Percentiles rank a stretch among this genome's conserved stretches.
phyloP scores from a whole-genome alignment of 768 basidiomycete species.

The Termitomyces sp. region DNA sequence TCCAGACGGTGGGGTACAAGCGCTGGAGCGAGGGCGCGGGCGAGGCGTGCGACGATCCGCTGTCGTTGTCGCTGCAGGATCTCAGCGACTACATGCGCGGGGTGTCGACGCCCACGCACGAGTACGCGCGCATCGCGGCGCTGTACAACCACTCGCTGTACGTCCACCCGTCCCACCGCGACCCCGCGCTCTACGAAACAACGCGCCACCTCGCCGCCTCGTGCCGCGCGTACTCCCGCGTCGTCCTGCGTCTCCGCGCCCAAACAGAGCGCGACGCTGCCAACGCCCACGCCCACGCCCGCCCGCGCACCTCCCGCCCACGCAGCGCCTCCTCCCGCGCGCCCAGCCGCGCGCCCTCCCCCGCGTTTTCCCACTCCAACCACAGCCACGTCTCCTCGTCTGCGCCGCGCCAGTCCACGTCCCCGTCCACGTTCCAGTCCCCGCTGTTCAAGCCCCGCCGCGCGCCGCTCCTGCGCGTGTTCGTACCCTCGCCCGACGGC shows the following conservation, averaged over 20 bases:
- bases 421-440: conserved; percentile 43
- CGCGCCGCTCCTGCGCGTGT: conserved; percentile 74
- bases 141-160: conserved; percentile 49
- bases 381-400: conserved; percentile 16
- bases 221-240: conserved; percentile 73
- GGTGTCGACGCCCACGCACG: conserved; percentile 69
- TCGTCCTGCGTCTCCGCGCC: conserved; percentile 70
- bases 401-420: not conserved
- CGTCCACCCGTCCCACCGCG: conserved; percentile 36
- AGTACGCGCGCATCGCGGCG: conserved; percentile 59
- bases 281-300: conserved; percentile 20
- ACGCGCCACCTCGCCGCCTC: conserved; percentile 54
- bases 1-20: conserved; percentile 67
- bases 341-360: conserved; percentile 68
- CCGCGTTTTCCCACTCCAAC: conserved; percentile 46
- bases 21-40: too few relatives aligned
- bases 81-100: conserved; percentile 77
- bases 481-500: conserved; percentile 82
- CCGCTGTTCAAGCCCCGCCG: conserved; percentile 57
- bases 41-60: conserved; percentile 45
- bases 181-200: conserved; percentile 34
- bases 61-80: conserved; percentile 66
- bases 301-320: not conserved
- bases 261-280: conserved; percentile 64
- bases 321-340: conserved; percentile 29